These are phyloP conservation scores for Phytopythium chamaehyphon DNA, from an alignment of 352 stramenopile genomes.

Conservation along the genomic window DNA sequence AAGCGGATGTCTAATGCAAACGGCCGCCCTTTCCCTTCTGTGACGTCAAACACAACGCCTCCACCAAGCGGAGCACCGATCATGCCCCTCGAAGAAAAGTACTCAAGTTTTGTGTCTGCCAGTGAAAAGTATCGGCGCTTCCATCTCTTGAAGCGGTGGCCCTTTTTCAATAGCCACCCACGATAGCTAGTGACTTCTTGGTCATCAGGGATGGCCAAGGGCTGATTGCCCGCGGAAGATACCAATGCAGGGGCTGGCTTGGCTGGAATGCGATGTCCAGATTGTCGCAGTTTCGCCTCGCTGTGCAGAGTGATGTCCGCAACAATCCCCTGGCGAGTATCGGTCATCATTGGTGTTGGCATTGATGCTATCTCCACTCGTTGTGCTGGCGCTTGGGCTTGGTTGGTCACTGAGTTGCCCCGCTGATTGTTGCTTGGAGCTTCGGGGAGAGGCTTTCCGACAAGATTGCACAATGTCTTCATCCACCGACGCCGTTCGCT, in stretches of 20 bases:
- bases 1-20: constrained; percentile 71
- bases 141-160: constrained; percentile 81
- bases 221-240: background rate
- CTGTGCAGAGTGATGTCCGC: no score
- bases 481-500: constrained; percentile 54
- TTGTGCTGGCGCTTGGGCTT: no score
- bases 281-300: no score
- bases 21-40: constrained; percentile 44
- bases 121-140: constrained; percentile 80
- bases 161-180: constrained; percentile 81
- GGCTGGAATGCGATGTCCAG: background rate
- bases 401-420: background rate
- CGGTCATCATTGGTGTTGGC: no score
- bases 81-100: constrained; percentile 30
- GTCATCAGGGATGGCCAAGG: background rate
- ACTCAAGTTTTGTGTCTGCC: constrained; percentile 54
- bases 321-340: no score
- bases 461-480: constrained; percentile 34
- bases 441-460: constrained; percentile 24
- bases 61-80: constrained; percentile 45
- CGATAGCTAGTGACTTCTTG: background rate
- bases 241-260: background rate
- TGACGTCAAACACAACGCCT: constrained; percentile 64
- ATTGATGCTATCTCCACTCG: no score
- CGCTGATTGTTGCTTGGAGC: background rate